Percentiles rank a stretch among this genome's conserved stretches.
Evolutionary conservation across 768 basidiomycete species (phyloP).

Genomic region (Paxillus involutus): DNA sequence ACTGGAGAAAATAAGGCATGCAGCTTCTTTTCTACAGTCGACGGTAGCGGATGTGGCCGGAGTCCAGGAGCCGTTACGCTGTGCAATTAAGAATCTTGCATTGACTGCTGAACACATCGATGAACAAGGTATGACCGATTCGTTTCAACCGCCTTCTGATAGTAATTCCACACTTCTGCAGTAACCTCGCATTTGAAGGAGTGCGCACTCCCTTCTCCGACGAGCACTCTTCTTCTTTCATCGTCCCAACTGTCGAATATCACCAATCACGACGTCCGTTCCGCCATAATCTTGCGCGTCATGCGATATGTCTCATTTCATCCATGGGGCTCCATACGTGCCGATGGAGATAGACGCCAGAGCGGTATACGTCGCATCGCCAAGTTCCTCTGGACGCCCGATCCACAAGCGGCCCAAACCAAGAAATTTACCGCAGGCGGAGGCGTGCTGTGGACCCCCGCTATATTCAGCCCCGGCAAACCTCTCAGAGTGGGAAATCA

Average conservation of each 20-base stretch:
- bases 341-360: slow-evolving; percentile 57
- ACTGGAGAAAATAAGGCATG: slow-evolving; percentile 33
- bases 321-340: slow-evolving; percentile 72
- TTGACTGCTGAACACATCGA: slow-evolving; percentile 41
- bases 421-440: slow-evolving; percentile 54
- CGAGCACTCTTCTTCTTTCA: slow-evolving; percentile 51
- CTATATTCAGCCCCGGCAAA: slow-evolving; percentile 31
- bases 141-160: neutral
- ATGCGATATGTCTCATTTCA: slow-evolving; percentile 71
- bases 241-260: slow-evolving; percentile 33
- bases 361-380: slow-evolving; percentile 48
- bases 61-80: slow-evolving; percentile 37
- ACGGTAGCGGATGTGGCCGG: slow-evolving; percentile 33
- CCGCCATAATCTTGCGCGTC: slow-evolving; percentile 49
- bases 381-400: slow-evolving; percentile 43
- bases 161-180: slow-evolving; percentile 33
- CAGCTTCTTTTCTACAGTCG: slow-evolving; percentile 28
- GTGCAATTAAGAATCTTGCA: slow-evolving; percentile 37
- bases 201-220: slow-evolving; percentile 42
- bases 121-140: slow-evolving; percentile 38
- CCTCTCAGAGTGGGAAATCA: slow-evolving; percentile 17
- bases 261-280: slow-evolving; percentile 34
- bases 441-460: slow-evolving; percentile 65
- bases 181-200: slow-evolving; percentile 43
- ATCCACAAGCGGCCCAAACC: slow-evolving; percentile 24